Percentiles rank a stretch among this genome's conserved stretches.
phyloP scores from a whole-genome alignment of 768 basidiomycete species.

The Xerocomellus chrysenteron region DNA sequence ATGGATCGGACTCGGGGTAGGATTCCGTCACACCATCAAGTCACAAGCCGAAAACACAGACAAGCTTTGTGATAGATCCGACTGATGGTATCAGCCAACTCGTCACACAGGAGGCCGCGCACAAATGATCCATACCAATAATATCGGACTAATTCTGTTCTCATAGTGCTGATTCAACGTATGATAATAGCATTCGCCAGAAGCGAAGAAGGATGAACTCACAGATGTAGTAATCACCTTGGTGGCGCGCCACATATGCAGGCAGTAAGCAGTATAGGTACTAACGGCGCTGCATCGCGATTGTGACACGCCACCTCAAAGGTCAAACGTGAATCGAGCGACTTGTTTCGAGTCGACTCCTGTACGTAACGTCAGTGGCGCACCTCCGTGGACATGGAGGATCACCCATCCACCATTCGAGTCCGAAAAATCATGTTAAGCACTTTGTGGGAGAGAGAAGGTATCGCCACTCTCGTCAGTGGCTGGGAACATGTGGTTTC shows the following conservation, averaged over 20 bases:
- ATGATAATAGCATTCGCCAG: slow-evolving; percentile 8
- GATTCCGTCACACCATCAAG: not conserved
- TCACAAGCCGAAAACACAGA: not conserved
- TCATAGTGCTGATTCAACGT: not conserved
- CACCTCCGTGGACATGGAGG: slow-evolving; percentile 15
- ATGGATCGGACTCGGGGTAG: not conserved
- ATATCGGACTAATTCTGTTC: not conserved
- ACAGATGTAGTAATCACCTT: slow-evolving; percentile 7
- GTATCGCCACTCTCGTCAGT: slow-evolving; percentile 18
- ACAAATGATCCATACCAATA: not conserved
- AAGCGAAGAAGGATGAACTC: slow-evolving; percentile 7
- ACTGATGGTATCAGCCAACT: not conserved
- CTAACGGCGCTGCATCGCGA: not conserved
- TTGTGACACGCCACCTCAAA: slow-evolving; percentile 9
- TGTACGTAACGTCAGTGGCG: slow-evolving; percentile 24
- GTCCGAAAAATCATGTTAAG: not conserved
- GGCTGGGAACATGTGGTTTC: slow-evolving; percentile 24
- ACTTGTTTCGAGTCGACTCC: slow-evolving; percentile 5
- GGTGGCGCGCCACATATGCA: slow-evolving; percentile 16
- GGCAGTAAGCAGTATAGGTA: not conserved
- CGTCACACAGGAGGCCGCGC: not conserved
- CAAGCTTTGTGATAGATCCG: not conserved
- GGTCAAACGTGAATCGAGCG: not conserved
- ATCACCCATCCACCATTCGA: not conserved
- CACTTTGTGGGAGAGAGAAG: slow-evolving; percentile 10